Evolutionary conservation across 106 monocot species (phyloP), one percentile per base, ranked within the genome.

Genomic region (Narthecium ossifragum): DNA sequence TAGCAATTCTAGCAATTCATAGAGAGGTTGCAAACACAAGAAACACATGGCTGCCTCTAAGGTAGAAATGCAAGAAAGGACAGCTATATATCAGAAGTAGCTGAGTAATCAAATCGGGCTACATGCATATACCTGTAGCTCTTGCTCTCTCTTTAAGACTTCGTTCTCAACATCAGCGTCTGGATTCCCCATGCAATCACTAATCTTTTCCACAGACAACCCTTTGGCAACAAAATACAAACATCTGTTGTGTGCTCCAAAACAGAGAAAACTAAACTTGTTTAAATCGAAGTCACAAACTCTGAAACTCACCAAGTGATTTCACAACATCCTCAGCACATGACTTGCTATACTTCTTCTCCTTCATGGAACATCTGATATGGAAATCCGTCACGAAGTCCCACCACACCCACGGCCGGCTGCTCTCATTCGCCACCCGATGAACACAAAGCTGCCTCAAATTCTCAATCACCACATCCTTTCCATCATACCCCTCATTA

Each of bases 391-490:
- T 83, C 21, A 83, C 89, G 51, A 80, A 94, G 63, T 94, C 93
- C 93, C 93, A 94, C 93, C 93, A 94, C 25, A 83, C 63, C 89
- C 89, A 94, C 1, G 93, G 69, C 11, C 71, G 46, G 1, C 61
- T 57, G 33, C 57, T 85, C 67, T 89, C 89, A 28, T 89, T 89
- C 0, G 73, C 82, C 0, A 85, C 78, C 33, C 67, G 69, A 20
- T 89, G 80, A n/a, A 94, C 83, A 37, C 93, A 94, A 20, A 94
- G 74, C 72, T 94, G 93, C 62, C 93, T 71, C 57, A 94, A 65
- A 34, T 94, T 94, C 69, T 94, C 89, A 0, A 78, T 10, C 8
- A 89, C 93, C 5, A 94, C 82, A 51, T 94, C 93, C 53, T 76
- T 94, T 8, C 93, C 93, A 17, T 94, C 83, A 50, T 94, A 94